Base-by-base conservation (phyloP, 805 yeast species). In the Saturnispora serradocipensis region DNA sequence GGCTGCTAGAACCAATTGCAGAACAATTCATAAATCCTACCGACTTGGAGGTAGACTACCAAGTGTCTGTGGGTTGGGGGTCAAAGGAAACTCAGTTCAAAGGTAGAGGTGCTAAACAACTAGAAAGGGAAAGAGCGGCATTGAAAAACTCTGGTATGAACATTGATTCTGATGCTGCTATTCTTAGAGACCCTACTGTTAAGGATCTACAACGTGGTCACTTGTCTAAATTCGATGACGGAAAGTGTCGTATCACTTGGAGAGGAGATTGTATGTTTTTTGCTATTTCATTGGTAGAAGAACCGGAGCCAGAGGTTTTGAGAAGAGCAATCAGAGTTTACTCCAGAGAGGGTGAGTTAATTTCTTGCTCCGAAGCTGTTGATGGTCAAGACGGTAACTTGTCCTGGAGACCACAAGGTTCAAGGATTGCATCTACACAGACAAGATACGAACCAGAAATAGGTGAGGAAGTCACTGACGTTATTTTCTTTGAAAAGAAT, bases 51-150 rank as follows among this genome's bases (percentile, higher is more conserved):
- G 68, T 79, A 47, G 82, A 89, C 2, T 83, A 82, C 58, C 96
- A 93, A 63, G 97, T 93, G 36, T 84, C 91, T 27, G 97, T 93
- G 43, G 99, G 99, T 25, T 93, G 99, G 99, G 99, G 99, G 62
- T 86, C 85, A 55, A 83, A 84, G 58, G 98, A 91, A 66, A 93
- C 99, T 0, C 99, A 93, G 69, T 93, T 93, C 67, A 82, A 85
- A 67, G 99, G 99, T 48, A 83, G 78, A 61, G 99, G 99, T 56
- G 93, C 86, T 30, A 84, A 83, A 60, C 88, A 86, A 7, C 62
- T 78, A 54, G 95, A 86, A 67, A 76, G 91, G 67, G 85, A 77
- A 58, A 68, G 70, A 52, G 64, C 64, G 48, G 77, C 81, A 2
- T 67, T 78, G 73, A 82, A 61, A 64, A 77, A 77, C 61, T 82